Conservation (phyloP, 805 yeast species). For the Yamadazyma paraphyllophila region DNA sequence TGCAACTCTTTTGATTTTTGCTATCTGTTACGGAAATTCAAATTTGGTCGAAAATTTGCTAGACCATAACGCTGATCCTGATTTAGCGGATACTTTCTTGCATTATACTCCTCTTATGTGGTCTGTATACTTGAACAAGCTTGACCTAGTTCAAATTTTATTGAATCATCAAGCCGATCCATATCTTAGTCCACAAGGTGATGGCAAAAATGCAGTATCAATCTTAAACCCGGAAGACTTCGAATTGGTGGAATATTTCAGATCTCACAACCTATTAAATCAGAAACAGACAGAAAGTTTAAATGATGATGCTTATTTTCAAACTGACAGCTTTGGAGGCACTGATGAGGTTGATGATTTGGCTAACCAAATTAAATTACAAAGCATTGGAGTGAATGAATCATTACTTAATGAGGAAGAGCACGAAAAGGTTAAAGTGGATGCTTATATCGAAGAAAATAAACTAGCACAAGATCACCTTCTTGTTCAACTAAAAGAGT, state of each 20-base stretch:
- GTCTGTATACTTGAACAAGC: slow-evolving; percentile 68
- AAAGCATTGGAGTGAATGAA: slow-evolving; percentile 23
- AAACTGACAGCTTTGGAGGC: slow-evolving; percentile 21
- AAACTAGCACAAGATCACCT: slow-evolving; percentile 29
- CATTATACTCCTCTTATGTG: slow-evolving; percentile 79
- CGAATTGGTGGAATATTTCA: slow-evolving; percentile 57
- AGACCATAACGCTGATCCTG: slow-evolving; percentile 46
- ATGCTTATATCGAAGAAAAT: slow-evolving; percentile 26
- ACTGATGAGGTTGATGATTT: slow-evolving; percentile 36
- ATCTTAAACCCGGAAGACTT: slow-evolving; percentile 52
- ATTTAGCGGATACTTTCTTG: slow-evolving; percentile 47
- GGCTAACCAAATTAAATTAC: slow-evolving; percentile 32
- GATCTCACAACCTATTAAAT: slow-evolving; percentile 43
- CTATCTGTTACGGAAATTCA: slow-evolving; percentile 52
- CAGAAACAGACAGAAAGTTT: slow-evolving; percentile 16
- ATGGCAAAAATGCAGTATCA: slow-evolving; percentile 52
- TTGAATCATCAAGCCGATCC: slow-evolving; percentile 67
- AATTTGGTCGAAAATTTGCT: slow-evolving; percentile 48
- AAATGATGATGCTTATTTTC: slow-evolving; percentile 10
- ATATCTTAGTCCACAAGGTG: slow-evolving; percentile 29
- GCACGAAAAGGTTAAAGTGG: slow-evolving; percentile 14
- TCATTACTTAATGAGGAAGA: slow-evolving; percentile 13
- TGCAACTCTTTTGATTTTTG: slow-evolving; percentile 41
- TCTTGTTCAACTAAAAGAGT: slow-evolving; percentile 34
- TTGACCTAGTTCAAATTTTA: slow-evolving; percentile 53